Percentiles rank a stretch among this genome's conserved stretches.
Evolutionary conservation across 768 basidiomycete genomes (phyloP).

Genomic region (Tulasnella sp.): DNA sequence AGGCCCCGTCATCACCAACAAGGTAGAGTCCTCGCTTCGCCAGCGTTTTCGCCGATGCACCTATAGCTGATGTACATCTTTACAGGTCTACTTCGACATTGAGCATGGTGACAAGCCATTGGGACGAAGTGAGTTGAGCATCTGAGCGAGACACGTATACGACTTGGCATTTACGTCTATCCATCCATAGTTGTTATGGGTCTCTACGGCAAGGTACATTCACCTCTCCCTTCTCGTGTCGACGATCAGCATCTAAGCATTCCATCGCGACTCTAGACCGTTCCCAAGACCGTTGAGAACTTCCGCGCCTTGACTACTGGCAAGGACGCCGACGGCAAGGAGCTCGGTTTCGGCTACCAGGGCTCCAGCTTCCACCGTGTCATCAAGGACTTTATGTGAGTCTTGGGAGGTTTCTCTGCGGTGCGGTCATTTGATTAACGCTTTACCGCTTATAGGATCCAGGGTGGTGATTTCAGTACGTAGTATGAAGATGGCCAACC

Average conservation of each 20-base stretch:
- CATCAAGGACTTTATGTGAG: slow-evolving; percentile 88
- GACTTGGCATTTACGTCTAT: neutral
- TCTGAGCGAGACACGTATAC: neutral
- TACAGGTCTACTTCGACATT: slow-evolving; percentile 75
- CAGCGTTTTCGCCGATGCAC: neutral
- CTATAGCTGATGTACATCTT: neutral
- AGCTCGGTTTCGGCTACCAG: slow-evolving; percentile 88
- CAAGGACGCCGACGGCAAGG: slow-evolving; percentile 72
- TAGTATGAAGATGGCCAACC: slow-evolving; percentile 40
- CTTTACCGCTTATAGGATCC: slow-evolving; percentile 64
- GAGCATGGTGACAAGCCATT: slow-evolving; percentile 86
- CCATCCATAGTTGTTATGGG: slow-evolving; percentile 70
- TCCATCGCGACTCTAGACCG: slow-evolving; percentile 58
- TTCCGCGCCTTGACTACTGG: slow-evolving; percentile 93
- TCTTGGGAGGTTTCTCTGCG: slow-evolving; percentile 1
- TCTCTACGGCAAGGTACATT: slow-evolving; percentile 79
- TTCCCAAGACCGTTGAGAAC: slow-evolving; percentile 96
- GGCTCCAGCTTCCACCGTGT: slow-evolving; percentile 97
- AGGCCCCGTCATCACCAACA: slow-evolving; percentile 87
- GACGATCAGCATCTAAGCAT: slow-evolving; percentile 18
- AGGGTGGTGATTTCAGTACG: slow-evolving; percentile 97
- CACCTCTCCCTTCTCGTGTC: slow-evolving; percentile 16
- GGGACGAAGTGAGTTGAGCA: slow-evolving; percentile 66
- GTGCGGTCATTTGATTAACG: slow-evolving; percentile 38
- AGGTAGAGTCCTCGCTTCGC: slow-evolving; percentile 51